Evolutionary conservation across 331 rosid genomes (phyloP).

Genomic region (Spiraea crenata): DNA sequence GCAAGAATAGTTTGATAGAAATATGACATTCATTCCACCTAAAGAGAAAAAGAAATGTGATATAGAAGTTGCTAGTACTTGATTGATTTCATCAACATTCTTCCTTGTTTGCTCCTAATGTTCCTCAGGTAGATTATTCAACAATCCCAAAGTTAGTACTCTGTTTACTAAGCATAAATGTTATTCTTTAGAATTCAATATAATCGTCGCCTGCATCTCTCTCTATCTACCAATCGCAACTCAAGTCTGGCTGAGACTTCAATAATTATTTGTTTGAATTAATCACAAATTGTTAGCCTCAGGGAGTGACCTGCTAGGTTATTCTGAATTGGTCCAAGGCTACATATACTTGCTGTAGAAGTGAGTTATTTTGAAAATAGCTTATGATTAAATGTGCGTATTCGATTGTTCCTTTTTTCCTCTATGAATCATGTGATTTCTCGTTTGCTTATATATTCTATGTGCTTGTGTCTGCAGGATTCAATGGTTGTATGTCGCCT

Average conservation of each 20-base stretch:
- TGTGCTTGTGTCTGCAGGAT: constrained; percentile 40
- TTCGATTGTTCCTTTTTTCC: background rate
- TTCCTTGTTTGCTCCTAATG: background rate
- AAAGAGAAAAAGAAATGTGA: no score
- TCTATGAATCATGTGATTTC: background rate
- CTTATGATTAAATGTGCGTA: background rate
- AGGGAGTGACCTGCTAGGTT: background rate
- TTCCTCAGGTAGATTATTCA: background rate
- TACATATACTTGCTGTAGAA: background rate
- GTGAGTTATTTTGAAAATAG: background rate
- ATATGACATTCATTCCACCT: background rate
- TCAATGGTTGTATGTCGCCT: constrained; percentile 76
- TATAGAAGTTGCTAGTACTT: background rate
- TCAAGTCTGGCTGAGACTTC: no score
- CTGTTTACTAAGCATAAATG: background rate
- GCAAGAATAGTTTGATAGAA: background rate
- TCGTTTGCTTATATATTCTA: background rate
- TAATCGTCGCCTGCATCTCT: background rate
- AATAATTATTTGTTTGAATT: background rate
- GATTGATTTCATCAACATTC: background rate
- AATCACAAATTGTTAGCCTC: background rate
- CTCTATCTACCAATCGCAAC: background rate
- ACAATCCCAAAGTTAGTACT: background rate
- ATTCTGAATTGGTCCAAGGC: background rate
- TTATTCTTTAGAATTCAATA: background rate